phyloP scores from a whole-genome alignment of 1,284 basidiomycete genomes.

The Pterulicium gracile region DNA sequence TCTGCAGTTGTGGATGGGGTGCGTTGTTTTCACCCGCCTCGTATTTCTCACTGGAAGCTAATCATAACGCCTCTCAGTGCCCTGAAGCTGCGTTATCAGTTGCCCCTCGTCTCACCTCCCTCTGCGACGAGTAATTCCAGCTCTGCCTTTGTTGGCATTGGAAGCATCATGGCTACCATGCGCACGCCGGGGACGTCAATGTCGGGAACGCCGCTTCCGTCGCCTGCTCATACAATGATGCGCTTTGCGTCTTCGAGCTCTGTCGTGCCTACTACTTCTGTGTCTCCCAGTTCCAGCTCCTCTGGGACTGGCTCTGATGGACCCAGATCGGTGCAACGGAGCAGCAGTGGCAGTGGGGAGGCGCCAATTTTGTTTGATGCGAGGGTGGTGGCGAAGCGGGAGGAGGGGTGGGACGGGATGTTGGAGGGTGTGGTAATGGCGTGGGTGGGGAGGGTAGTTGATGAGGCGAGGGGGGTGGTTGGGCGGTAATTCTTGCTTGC shows the following conservation, averaged over 20 bases:
- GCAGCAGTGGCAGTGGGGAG: slow-evolving; percentile 18
- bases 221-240: too few species aligned
- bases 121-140: slow-evolving; percentile 19
- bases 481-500: too few species aligned
- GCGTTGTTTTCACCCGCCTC: slow-evolving; percentile 20
- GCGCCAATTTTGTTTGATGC: slow-evolving; percentile 56
- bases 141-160: slow-evolving; percentile 16
- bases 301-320: too few species aligned
- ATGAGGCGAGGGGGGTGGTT: slow-evolving; percentile 47
- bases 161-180: too few species aligned
- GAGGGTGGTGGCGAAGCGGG: slow-evolving; percentile 57
- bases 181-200: too few species aligned
- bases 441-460: slow-evolving; percentile 63
- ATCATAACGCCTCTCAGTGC: slow-evolving; percentile 35
- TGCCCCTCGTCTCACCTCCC: slow-evolving; percentile 52
- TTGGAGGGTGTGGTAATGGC: slow-evolving; percentile 46
- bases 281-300: too few species aligned
- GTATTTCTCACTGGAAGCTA: slow-evolving; percentile 4
- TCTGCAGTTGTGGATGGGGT: slow-evolving; percentile 75
- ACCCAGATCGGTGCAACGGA: slow-evolving; percentile 12
- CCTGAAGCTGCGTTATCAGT: slow-evolving; percentile 67
- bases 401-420: slow-evolving; percentile 75
- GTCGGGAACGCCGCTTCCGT: slow-evolving; percentile 3
- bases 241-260: too few species aligned
- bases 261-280: too few species aligned